These are phyloP conservation scores for Spizellomyces punctatus DNA, from an alignment of 192 early-diverging fungal genomes.

Conservation along the genomic window DNA sequence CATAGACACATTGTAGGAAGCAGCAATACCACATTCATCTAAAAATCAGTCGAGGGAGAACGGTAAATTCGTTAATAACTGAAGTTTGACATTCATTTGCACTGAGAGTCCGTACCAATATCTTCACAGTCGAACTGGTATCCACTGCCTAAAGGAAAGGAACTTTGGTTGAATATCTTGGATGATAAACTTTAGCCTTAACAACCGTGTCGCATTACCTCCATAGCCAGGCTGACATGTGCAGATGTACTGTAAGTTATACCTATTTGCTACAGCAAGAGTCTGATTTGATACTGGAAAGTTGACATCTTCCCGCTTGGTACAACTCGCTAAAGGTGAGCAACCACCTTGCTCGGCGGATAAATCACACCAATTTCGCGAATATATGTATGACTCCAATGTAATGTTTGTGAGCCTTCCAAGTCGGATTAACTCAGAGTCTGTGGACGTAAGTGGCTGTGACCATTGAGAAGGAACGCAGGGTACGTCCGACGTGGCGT, in stretches of 20 bases:
- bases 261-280: not conserved
- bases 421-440: not conserved
- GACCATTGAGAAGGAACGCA: not conserved
- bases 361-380: not conserved
- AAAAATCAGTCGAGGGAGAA: not conserved
- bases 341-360: not conserved
- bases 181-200: no score
- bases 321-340: not conserved
- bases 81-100: no score
- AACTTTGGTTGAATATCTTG: no score
- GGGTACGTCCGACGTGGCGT: not conserved
- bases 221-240: constrained; percentile 1
- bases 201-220: no score
- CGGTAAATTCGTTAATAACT: no score
- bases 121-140: not conserved
- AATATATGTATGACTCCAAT: not conserved
- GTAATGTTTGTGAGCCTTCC: not conserved
- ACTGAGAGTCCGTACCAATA: not conserved
- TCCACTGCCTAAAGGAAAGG: not conserved
- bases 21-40: not conserved
- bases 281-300: not conserved
- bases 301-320: not conserved
- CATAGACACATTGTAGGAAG: not conserved
- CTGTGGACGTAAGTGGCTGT: not conserved
- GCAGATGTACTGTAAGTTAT: not conserved